A percentile compares a stretch with the other conserved stretches of the same genome.
Conservation (phyloP, 495 filamentous ascomycete genomes). For the Letharia columbiana region DNA sequence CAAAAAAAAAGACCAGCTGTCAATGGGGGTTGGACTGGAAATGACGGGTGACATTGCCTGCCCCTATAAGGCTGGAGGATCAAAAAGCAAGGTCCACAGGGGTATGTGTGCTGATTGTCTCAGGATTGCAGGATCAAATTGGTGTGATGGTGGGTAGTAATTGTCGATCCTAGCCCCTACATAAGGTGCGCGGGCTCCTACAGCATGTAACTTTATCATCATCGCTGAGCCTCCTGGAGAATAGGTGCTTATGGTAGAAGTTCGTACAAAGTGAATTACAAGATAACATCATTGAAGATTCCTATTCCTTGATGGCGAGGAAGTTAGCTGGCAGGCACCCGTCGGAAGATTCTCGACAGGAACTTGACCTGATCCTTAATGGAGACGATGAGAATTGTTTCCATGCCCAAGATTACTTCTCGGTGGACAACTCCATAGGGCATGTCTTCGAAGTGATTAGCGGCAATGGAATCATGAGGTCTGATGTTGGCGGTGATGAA, state of each 20-base stretch:
- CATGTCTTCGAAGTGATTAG: conserved; percentile 7
- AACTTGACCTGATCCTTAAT: conserved; percentile 5
- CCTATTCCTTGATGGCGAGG: background rate
- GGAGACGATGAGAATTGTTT: background rate
- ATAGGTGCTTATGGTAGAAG: too few relatives aligned
- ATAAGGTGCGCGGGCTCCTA: background rate
- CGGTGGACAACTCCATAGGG: conserved; percentile 8
- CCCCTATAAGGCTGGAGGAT: too few relatives aligned
- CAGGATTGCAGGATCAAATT: conserved; percentile 4
- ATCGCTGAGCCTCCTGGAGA: background rate
- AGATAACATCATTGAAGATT: background rate
- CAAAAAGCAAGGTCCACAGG: background rate
- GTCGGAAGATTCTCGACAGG: background rate
- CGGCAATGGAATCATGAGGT: conserved; percentile 12
- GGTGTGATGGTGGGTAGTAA: background rate
- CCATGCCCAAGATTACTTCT: background rate
- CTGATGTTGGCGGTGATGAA: conserved; percentile 10
- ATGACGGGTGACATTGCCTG: background rate
- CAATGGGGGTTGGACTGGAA: background rate
- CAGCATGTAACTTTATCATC: background rate
- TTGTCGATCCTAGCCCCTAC: background rate
- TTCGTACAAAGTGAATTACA: too few relatives aligned
- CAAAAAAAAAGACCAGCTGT: background rate
- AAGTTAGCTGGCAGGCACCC: background rate
- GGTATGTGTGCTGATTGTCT: conserved; percentile 3